Conservation (phyloP, 2,329 filamentous ascomycete species). For the Hirsutella thompsonii region DNA sequence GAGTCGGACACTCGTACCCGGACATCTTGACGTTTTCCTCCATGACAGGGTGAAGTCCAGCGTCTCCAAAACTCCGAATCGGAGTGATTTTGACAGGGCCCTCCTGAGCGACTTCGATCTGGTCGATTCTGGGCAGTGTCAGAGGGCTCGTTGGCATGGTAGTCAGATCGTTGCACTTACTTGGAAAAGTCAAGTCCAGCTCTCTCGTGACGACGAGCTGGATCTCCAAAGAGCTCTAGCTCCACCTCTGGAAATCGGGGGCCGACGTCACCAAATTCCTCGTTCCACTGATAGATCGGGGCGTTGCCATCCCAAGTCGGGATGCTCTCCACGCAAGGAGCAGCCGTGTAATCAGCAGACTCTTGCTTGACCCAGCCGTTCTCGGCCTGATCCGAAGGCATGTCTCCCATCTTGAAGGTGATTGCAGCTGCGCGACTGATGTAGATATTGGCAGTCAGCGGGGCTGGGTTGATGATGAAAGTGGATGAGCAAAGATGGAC, state of each 20-base stretch:
- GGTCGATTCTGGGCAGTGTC: constrained; percentile 30
- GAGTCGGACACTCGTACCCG: constrained; percentile 62
- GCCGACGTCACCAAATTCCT: constrained; percentile 76
- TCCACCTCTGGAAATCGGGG: constrained; percentile 61
- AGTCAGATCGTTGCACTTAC: constrained; percentile 26
- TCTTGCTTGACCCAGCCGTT: constrained; percentile 32
- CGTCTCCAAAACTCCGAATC: constrained; percentile 51
- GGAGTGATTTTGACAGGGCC: constrained; percentile 37
- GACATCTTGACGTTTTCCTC: constrained; percentile 62
- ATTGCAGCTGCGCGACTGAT: neutral
- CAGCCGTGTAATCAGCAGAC: constrained; percentile 33
- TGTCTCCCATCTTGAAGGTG: neutral
- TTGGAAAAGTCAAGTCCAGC: constrained; percentile 50
- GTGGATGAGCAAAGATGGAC: no score
- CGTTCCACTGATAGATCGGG: constrained; percentile 70
- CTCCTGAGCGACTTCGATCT: constrained; percentile 45
- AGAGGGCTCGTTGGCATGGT: constrained; percentile 10
- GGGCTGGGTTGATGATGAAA: no score
- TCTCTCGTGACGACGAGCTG: constrained; percentile 31
- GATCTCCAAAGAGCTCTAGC: constrained; percentile 55
- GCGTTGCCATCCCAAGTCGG: constrained; percentile 40
- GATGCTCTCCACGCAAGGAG: constrained; percentile 5
- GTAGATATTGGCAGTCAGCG: no score
- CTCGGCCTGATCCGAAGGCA: constrained; percentile 13
- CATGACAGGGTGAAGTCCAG: constrained; percentile 77